Base-by-base conservation (phyloP, 768 basidiomycete genomes). In the Hygrocybe punicea region DNA sequence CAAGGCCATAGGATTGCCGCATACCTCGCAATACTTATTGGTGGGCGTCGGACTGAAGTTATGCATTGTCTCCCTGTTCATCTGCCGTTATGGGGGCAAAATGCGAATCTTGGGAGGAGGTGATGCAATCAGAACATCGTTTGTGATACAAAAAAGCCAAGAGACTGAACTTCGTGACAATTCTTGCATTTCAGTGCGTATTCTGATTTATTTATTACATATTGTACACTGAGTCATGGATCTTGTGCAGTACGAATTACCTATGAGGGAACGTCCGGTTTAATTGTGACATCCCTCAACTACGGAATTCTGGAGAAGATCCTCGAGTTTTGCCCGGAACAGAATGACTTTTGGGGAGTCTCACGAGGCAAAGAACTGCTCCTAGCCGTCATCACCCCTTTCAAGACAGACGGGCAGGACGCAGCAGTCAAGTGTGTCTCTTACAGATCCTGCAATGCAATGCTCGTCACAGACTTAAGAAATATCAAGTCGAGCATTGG, bases 81-180 rank as follows among this genome's bases (percentile, higher is more conserved):
- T 23, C 65, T 67, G 56, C 50, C 60, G 39, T 53, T 53, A 2
- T 69, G 65, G 62, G n/a, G 70, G 67, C 6, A 69, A 68, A 46
- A 52, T 73, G 0, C 48, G 61, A 6, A 66, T 72, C 19, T 19
- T 51, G 6, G 56, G 60, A 24, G 64, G 68, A 4, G 67, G 71
- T 2, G 71, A 71, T 45, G 34, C 48, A 3, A 69, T 73, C 35
- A 36, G 61, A 25, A 50, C n/a, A 5, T 9, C 24, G 19, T 29
- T 40, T 34, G 23, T 14, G 23, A n/a, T 40, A 17, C 23, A 24
- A 21, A 25, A 34, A 23, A 53, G 24, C 17, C 9, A 29, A 10
- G 11, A 19, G 13, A 11, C 19, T 6, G 2, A n/a, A 10, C 37
- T 51, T 11, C 24, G 55, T 7, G 33, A 56, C 36, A 21, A 51